A percentile compares a stretch with the other conserved stretches of the same genome.
Conservation (phyloP, 345 rosid species). For the Gossypium ekmanianum region DNA sequence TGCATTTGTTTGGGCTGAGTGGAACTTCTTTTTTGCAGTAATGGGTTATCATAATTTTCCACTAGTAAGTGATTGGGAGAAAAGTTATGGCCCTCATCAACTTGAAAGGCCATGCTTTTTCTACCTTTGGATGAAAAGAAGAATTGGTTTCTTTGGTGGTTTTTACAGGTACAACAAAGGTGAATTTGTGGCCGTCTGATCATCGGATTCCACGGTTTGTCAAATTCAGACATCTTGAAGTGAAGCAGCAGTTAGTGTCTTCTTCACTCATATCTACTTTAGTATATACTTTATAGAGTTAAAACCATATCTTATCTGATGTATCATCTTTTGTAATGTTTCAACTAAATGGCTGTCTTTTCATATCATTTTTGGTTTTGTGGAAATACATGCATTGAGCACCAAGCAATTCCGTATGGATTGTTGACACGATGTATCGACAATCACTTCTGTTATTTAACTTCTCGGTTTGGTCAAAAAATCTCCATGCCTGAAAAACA, state of each 20-base stretch:
- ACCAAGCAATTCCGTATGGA: slow-evolving; percentile 24
- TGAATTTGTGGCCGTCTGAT: background rate
- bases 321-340: slow-evolving; percentile 8
- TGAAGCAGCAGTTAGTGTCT: background rate
- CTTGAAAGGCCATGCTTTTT: slow-evolving; percentile 23
- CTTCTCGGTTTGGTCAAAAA: slow-evolving; percentile 14
- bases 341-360: slow-evolving; percentile 15
- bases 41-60: slow-evolving; percentile 25
- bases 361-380: slow-evolving; percentile 25
- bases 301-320: background rate
- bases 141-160: background rate
- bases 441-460: slow-evolving; percentile 27
- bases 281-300: background rate
- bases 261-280: background rate
- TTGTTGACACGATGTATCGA: slow-evolving; percentile 1
- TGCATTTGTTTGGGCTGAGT: slow-evolving; percentile 20
- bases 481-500: slow-evolving; percentile 6
- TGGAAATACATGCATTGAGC: slow-evolving; percentile 65
- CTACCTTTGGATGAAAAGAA: background rate
- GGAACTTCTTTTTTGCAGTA: slow-evolving; percentile 24
- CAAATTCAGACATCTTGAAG: background rate
- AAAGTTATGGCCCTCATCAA: slow-evolving; percentile 15
- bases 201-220: no score
- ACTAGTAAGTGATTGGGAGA: slow-evolving; percentile 22
- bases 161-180: background rate